Evolutionary conservation across 345 rosid species (phyloP).

Genomic region (Salix brachista): DNA sequence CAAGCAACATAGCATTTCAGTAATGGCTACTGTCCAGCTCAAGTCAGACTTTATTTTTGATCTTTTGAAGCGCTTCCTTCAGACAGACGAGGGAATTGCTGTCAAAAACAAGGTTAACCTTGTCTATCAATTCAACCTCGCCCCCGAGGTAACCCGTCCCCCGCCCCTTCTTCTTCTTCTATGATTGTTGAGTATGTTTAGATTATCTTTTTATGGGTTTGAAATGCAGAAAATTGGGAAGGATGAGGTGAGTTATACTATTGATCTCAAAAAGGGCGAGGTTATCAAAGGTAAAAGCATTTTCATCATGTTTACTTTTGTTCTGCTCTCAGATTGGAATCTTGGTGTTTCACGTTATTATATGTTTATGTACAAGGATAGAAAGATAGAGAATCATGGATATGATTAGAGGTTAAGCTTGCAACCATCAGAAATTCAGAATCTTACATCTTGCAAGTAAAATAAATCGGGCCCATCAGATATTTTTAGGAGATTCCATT

Average conservation of each 20-base stretch:
- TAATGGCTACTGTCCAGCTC: conserved; percentile 50
- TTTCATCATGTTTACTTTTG: neutral
- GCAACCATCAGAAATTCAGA: too few relatives aligned
- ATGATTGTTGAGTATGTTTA: neutral
- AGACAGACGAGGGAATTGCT: conserved; percentile 64
- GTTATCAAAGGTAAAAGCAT: conserved; percentile 67
- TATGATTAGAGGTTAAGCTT: too few relatives aligned
- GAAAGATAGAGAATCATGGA: too few relatives aligned
- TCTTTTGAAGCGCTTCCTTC: conserved; percentile 59
- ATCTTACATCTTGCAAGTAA: neutral
- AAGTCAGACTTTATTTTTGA: conserved; percentile 74
- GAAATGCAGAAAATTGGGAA: conserved; percentile 72
- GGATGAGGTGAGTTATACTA: conserved; percentile 65
- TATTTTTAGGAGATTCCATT: neutral
- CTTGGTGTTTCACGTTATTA: neutral
- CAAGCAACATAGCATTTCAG: neutral
- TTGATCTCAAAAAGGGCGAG: conserved; percentile 93
- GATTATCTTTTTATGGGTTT: neutral
- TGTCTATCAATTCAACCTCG: conserved; percentile 83
- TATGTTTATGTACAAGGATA: too few relatives aligned
- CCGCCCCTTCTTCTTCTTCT: neutral
- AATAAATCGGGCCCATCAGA: neutral
- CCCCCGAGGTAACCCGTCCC: conserved; percentile 60
- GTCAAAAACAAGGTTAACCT: conserved; percentile 66
- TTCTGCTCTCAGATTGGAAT: neutral